Evolutionary conservation across 2,329 filamentous ascomycete genomes (phyloP).

Genomic region (Trichoderma gracile): DNA sequence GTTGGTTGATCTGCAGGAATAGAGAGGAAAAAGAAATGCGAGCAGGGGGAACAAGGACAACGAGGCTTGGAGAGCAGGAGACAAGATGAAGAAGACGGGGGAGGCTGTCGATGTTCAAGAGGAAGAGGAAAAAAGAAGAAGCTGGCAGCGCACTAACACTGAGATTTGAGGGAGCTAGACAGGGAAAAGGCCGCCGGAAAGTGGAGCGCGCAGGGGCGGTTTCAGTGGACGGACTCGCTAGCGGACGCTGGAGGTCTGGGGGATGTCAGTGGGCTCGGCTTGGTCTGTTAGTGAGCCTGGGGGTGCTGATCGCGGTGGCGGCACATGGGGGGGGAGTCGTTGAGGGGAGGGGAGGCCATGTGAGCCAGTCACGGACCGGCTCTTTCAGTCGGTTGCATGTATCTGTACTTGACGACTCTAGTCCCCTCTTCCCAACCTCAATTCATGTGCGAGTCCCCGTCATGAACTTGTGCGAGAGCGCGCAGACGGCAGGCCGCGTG

Average conservation of each 20-base stretch:
- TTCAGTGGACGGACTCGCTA: neutral
- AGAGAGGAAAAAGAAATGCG: neutral
- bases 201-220: constrained; percentile 13
- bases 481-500: no score
- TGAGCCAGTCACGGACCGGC: constrained; percentile 1
- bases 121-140: no score
- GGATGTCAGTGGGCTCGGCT: neutral
- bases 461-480: no score
- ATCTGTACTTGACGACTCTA: no score
- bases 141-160: neutral
- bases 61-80: neutral
- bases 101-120: no score
- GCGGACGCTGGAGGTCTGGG: constrained; percentile 2
- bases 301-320: constrained; percentile 2
- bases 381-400: no score
- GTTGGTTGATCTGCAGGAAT: neutral
- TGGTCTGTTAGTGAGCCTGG: no score
- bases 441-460: no score
- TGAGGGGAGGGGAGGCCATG: neutral
- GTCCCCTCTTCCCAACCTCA: no score
- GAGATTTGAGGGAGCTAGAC: constrained; percentile 3
- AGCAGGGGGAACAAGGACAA: no score
- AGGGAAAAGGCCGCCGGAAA: constrained; percentile 15
- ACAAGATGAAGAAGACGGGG: neutral
- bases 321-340: neutral